Conservation (phyloP, 129 eudicot species). For the Gnaphalium uliginosum region DNA sequence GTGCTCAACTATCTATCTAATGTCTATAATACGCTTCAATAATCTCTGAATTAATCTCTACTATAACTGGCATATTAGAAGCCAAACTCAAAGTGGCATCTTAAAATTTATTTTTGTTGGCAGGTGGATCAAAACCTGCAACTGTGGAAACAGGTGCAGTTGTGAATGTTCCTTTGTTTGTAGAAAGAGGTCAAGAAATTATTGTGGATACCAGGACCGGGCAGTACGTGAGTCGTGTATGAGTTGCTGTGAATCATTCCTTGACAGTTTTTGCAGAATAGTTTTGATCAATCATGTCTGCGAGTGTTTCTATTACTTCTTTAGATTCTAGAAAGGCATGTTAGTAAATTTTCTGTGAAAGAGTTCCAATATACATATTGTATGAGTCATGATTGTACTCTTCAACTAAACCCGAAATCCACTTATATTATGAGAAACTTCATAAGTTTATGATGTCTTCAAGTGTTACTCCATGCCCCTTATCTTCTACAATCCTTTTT, state of each 20-base stretch:
- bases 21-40: background rate
- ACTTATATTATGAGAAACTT: slow-evolving; percentile 6
- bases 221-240: slow-evolving; percentile 78
- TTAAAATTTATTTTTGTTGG: slow-evolving; percentile 5
- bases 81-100: background rate
- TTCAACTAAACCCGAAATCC: background rate
- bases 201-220: slow-evolving; percentile 88
- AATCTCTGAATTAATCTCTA: background rate
- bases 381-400: slow-evolving; percentile 14
- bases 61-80: background rate
- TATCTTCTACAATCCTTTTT: no score
- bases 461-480: background rate
- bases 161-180: slow-evolving; percentile 84
- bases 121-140: slow-evolving; percentile 91
- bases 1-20: background rate
- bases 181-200: slow-evolving; percentile 60
- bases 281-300: slow-evolving; percentile 4
- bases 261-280: background rate
- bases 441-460: background rate
- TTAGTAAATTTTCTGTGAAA: background rate
- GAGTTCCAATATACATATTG: background rate
- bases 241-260: background rate
- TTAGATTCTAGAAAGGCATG: slow-evolving; percentile 19
- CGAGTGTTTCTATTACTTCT: background rate
- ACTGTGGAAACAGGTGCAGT: slow-evolving; percentile 88